Evolutionary conservation across 2,329 filamentous ascomycete species (phyloP).

Genomic region (Lasiodiplodia theobromae): DNA sequence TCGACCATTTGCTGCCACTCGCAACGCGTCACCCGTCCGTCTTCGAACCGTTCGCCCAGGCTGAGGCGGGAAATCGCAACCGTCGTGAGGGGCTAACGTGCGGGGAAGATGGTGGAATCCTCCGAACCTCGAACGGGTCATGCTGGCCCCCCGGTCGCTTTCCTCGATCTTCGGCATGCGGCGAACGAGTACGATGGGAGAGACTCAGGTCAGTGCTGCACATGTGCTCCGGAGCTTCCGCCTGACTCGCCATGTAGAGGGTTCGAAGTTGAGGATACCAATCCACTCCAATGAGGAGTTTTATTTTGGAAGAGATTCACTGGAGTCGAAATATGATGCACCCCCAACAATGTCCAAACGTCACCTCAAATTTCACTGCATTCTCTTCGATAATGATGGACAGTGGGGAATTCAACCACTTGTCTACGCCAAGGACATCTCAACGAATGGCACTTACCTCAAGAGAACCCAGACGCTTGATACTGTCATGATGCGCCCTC

Average conservation of each 20-base stretch:
- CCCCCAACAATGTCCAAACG: slow-evolving; percentile 51
- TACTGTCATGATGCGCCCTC: slow-evolving; percentile 39
- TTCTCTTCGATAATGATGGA: slow-evolving; percentile 50
- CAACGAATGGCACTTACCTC: slow-evolving; percentile 52
- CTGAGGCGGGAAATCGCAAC: neutral
- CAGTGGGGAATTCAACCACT: slow-evolving; percentile 50
- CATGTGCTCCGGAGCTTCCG: neutral
- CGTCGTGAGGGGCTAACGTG: slow-evolving; percentile 5
- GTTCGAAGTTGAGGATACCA: neutral
- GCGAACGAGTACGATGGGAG: slow-evolving; percentile 14
- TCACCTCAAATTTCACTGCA: slow-evolving; percentile 56
- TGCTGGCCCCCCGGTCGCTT: slow-evolving; percentile 2
- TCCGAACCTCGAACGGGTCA: neutral
- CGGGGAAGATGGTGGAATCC: slow-evolving; percentile 12
- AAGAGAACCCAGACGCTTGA: slow-evolving; percentile 38
- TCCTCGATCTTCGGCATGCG: slow-evolving; percentile 23
- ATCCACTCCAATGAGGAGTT: slow-evolving; percentile 46
- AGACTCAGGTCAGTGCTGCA: slow-evolving; percentile 20
- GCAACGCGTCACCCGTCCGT: slow-evolving; percentile 5
- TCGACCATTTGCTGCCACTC: neutral
- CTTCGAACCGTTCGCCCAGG: neutral
- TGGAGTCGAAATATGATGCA: neutral
- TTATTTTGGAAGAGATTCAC: slow-evolving; percentile 42
- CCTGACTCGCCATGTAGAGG: slow-evolving; percentile 3
- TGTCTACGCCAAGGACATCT: slow-evolving; percentile 56